Evolutionary conservation across 2,329 filamentous ascomycete genomes (phyloP).

Genomic region (Microascus cirrosus): DNA sequence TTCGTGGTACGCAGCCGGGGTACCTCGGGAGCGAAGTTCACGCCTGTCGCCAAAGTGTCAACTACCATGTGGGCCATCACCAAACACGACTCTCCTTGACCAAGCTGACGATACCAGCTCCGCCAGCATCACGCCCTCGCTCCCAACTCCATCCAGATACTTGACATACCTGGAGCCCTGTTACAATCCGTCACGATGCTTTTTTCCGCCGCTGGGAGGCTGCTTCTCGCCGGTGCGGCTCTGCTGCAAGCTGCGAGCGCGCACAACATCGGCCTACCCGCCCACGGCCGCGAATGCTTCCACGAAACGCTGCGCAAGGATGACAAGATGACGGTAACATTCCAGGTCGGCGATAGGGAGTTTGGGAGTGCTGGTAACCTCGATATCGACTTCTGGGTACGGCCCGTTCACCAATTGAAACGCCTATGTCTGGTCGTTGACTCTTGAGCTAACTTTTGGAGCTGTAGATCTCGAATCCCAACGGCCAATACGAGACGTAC

Average conservation of each 20-base stretch:
- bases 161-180: conserved; percentile 2
- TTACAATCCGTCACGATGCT: conserved; percentile 21
- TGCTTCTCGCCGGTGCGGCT: conserved; percentile 27
- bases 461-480: conserved; percentile 64
- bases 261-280: conserved; percentile 92
- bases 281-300: conserved; percentile 95
- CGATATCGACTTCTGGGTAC: conserved; percentile 96
- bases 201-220: conserved; percentile 30
- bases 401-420: not conserved
- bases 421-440: not conserved
- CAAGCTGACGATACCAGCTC: not conserved
- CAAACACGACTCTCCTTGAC: not conserved
- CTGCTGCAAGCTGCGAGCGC: conserved; percentile 52
- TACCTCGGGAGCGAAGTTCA: not conserved
- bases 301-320: conserved; percentile 86
- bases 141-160: not conserved
- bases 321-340: conserved; percentile 97
- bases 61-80: not conserved
- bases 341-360: conserved; percentile 94
- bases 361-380: conserved; percentile 91
- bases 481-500: conserved; percentile 64
- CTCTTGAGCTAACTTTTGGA: conserved; percentile 9
- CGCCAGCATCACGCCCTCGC: not conserved
- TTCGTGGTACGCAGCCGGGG: not conserved
- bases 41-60: conserved; percentile 4